Evolutionary conservation across 2,329 filamentous ascomycete genomes (phyloP), one percentile per base, ranked within the genome.

Genomic region (Trichothecium roseum): DNA sequence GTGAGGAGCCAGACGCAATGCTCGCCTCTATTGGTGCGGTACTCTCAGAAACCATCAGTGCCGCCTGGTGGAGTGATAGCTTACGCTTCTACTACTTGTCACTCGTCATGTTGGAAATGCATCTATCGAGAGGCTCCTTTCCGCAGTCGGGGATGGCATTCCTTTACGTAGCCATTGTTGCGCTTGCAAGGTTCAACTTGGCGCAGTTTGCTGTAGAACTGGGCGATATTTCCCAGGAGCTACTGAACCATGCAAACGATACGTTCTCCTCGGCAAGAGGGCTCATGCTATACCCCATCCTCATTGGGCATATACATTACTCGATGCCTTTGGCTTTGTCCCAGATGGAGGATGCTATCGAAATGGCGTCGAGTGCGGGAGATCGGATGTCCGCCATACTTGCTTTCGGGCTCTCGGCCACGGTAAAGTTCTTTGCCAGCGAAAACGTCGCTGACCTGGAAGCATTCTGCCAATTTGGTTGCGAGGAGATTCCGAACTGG

Each of bases 401-500:
- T 8, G 81, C 80, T 45, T 74, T 82, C 35, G 84, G 81, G 0
- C 61, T 86, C 15, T 68, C 72, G 22, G 75, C 78, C 3, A 69
- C 74, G 42, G 72, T 81, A 46, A 78, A 74, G 44, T 72, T 87
- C 37, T 86, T 80, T 54, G 71, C 74, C 10, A 79, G 78, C 44
- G 75, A 84, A 42, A 79, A 84, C 39, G 64, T 78, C 32, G 63
- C 65, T 12, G 83, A 88, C 37, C 60, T 86, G 0, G 82, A 87
- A 51, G 69, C 69, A 0, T 84, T 77, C 50, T 81, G 80, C 45
- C 70, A 76, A 32, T 84, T 80, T 41, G 72, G 77, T n/a, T 81
- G 78, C 40, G 73, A 86, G 41, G 83, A 87, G 42, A 73, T 84
- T 39, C 74, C 74, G 2, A 75, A 80, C 34, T 88, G 83, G 83